Base-by-base conservation (phyloP, 257 asterid species). In the Salvia hispanica region DNA sequence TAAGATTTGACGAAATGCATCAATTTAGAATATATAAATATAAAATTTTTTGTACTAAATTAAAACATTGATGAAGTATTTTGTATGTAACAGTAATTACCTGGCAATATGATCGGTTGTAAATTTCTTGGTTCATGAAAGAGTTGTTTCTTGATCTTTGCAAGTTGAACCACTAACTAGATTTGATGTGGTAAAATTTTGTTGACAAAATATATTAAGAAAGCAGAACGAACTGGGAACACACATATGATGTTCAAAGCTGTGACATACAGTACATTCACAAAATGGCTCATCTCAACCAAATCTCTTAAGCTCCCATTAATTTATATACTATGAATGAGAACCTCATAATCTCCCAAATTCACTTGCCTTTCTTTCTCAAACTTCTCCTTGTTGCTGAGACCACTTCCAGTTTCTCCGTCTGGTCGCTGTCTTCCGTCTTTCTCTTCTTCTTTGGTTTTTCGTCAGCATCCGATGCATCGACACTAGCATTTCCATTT, bases 381-480 rank as follows among this genome's bases (percentile, higher is more conserved):
- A 55, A 74, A 69, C 89, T 85, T 71, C 82, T 80, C 70, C 86
- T 76, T 7, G 76, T 58, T 53, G 73, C 78, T 8, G 77, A 28
- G 73, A 75, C 78, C 56, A 33, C 59, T 1, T 78, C 53, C 8
- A 83, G 13, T 34, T 66, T 73, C 46, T 76, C 85, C 37, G 58
- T 54, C 67, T 74, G 12, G 18, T 36, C 12, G 7, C 18, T 44
- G 7, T 31, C 50, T 18, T 65, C 25, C 69, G 16, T 39, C 31
- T 33, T 59, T 70, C 2, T 64, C 64, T 31, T 74, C 54, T 39
- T 51, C 13, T 56, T 55, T 42, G 40, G 40, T 25, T 43, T 74
- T 62, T 47, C 66, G 16, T 40, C 82, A 33, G 70, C 82, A 64
- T 82, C 80, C 36, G 42, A 34, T 16, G 36, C 57, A 11, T 61